A percentile compares a stretch with the other conserved stretches of the same genome.
Conservation (phyloP, 2,329 filamentous ascomycete species). For the Cryphonectria carpinicola region DNA sequence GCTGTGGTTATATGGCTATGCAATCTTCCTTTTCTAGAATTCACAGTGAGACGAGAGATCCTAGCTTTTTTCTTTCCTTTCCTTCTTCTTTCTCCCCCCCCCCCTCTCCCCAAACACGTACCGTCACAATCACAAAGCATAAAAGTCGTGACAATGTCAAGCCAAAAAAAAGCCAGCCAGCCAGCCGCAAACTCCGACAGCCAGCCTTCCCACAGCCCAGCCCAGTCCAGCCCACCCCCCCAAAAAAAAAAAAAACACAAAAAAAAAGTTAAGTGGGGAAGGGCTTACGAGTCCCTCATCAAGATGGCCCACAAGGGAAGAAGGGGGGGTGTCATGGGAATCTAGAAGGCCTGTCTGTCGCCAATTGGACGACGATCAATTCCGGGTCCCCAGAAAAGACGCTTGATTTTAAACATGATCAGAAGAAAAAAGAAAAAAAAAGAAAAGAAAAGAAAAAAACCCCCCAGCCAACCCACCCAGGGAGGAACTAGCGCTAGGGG, state of each 20-base stretch:
- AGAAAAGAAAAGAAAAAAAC: not conserved
- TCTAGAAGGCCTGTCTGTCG: not conserved
- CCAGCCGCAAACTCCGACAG: no score
- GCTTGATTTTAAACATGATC: conserved; percentile 22
- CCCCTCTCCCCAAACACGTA: no score
- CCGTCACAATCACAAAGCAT: no score
- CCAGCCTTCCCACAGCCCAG: no score
- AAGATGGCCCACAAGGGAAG: conserved; percentile 13
- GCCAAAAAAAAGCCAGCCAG: no score
- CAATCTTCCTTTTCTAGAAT: not conserved
- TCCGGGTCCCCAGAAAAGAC: conserved; percentile 16
- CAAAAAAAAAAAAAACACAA: not conserved
- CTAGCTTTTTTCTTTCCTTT: no score
- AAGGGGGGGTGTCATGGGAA: conserved; percentile 11
- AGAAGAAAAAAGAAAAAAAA: not conserved
- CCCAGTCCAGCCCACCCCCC: not conserved
- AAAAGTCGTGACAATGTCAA: no score
- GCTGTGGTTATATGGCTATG: not conserved
- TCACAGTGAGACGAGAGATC: not conserved
- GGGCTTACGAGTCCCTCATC: conserved; percentile 27
- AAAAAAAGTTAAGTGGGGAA: not conserved
- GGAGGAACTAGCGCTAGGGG: not conserved
- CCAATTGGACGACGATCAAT: conserved; percentile 21
- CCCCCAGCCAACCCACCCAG: not conserved
- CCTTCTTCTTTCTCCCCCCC: no score